A percentile compares a stretch with the other conserved stretches of the same genome.
phyloP scores from a whole-genome alignment of 202 grass and related monocot species.

The Sporobolus alterniflorus region DNA sequence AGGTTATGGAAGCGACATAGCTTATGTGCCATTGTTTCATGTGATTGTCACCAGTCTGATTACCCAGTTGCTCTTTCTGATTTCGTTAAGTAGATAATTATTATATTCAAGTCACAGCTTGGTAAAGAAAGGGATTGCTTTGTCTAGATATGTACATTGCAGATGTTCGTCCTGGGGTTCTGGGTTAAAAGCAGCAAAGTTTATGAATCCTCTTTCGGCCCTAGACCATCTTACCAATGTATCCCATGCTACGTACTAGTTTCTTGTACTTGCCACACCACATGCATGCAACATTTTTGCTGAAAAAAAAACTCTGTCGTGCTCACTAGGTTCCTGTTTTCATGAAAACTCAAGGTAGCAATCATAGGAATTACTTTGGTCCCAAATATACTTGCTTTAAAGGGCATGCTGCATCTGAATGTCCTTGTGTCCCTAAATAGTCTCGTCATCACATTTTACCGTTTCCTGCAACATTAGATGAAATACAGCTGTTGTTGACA shows the following conservation, averaged over 20 bases:
- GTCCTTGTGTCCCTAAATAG: no score
- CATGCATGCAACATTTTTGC: neutral
- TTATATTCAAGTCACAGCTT: neutral
- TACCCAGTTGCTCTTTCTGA: neutral
- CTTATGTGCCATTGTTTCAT: no score
- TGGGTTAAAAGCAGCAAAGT: neutral
- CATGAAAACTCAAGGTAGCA: neutral
- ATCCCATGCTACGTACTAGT: neutral
- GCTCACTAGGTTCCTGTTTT: neutral
- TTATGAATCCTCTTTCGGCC: neutral
- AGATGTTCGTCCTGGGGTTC: neutral
- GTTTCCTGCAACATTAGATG: no score
- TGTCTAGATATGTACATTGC: neutral
- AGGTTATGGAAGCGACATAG: no score
- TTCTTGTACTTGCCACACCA: neutral
- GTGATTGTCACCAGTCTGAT: neutral
- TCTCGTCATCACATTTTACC: no score
- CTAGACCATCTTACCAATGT: neutral
- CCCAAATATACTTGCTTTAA: neutral
- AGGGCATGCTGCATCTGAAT: no score
- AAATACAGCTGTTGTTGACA: no score
- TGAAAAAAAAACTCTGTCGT: no score
- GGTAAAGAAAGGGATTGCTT: neutral
- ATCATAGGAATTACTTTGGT: neutral
- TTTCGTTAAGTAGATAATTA: neutral